Evolutionary conservation across 176 grass and related monocot genomes (phyloP).

Genomic region (Carex myosuroides): DNA sequence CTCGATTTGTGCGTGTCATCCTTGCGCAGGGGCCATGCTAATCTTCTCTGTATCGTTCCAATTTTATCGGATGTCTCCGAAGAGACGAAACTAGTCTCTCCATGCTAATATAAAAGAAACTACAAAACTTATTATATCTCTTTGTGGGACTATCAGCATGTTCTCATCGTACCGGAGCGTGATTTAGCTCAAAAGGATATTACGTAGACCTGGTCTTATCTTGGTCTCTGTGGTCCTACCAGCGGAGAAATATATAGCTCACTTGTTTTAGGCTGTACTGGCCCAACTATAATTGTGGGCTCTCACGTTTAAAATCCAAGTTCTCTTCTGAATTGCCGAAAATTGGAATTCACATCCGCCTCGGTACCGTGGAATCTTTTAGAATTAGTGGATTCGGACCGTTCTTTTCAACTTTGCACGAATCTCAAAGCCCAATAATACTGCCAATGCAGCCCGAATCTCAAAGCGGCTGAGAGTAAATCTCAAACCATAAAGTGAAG

Average conservation of each 20-base stretch:
- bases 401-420: too few relatives aligned
- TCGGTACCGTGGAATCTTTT: too few relatives aligned
- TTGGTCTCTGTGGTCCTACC: neutral
- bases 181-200: neutral
- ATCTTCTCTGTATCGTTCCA: slow-evolving; percentile 20
- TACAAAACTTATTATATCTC: too few relatives aligned
- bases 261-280: neutral
- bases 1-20: slow-evolving; percentile 19
- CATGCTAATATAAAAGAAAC: neutral
- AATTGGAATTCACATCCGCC: too few relatives aligned
- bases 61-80: slow-evolving; percentile 16
- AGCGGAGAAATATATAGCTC: too few relatives aligned
- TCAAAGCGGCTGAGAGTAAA: too few relatives aligned
- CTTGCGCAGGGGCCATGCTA: slow-evolving; percentile 18
- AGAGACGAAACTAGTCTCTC: neutral
- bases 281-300: neutral
- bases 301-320: neutral
- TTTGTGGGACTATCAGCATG: neutral
- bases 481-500: too few relatives aligned
- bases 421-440: too few relatives aligned
- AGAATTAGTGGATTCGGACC: too few relatives aligned
- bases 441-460: too few relatives aligned
- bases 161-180: neutral
- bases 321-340: neutral
- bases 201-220: neutral